Evolutionary conservation across 805 yeast genomes (phyloP), one percentile per base, ranked within the genome.

Genomic region (Lipomyces lipofer): DNA sequence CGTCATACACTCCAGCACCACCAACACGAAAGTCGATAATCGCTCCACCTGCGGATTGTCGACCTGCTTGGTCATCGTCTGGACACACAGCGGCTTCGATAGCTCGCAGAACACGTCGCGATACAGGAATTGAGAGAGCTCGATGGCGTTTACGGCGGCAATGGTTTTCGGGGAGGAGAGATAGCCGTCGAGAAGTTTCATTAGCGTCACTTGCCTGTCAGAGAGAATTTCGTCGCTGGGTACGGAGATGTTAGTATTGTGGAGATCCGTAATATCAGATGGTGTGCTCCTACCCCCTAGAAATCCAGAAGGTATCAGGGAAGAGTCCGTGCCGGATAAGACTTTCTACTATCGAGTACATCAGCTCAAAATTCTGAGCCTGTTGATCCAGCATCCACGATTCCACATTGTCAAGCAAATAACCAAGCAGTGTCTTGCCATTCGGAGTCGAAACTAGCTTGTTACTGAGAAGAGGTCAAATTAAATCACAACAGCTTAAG

Each of bases 101-200:
- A 52, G 27, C 29, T 22, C 47, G 13, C 43, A 17, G 22, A 54
- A 54, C 19, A 40, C 8, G 27, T 45, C 43, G 13, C 25, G 17
- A 42, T 49, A 52, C 7, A 45, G 40, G 43, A 53, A 49, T 8
- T 49, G 46, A 4, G 47, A 12, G n/a, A 52, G 44, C 43, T 47
- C 55, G 22, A 45, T 27, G 15, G 25, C 36, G 25, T 29, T 35
- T 6, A 36, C 43, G 1, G 49, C 45, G 6, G 33, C 28, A 12
- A 35, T 30, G 12, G 32, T 47, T 12, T 25, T 15, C 12, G 19
- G 21, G 25, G 55, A 39, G 6, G 52, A 40, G 15, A 58, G n/a
- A 22, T 56, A 51, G 6, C 51, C 59, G 30, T 58, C 59, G 2
- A 58, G 43, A 4, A 58, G 30, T 22, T 52, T 58, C 32, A 58